These are phyloP conservation scores for peach (Prunus persica) DNA, from an alignment of 306 rosid species.

Conservation along the genomic window DNA sequence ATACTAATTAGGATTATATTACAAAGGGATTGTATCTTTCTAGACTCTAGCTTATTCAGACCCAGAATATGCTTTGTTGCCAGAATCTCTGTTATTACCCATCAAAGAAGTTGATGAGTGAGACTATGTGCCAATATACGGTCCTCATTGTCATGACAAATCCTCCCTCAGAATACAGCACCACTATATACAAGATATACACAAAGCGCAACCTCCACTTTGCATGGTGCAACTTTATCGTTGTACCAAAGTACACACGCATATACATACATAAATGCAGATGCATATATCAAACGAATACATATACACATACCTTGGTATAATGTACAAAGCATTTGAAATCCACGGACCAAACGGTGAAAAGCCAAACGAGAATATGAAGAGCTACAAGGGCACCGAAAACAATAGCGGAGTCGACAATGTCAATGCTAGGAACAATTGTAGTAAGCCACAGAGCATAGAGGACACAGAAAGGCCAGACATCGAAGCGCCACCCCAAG, in stretches of 20 bases:
- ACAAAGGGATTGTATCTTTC: background rate
- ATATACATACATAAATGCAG: background rate
- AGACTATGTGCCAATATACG: background rate
- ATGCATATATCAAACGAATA: background rate
- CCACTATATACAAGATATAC: background rate
- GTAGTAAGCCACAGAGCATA: slow-evolving; percentile 52
- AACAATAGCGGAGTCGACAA: slow-evolving; percentile 67
- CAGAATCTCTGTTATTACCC: background rate
- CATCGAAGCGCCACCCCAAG: slow-evolving; percentile 71
- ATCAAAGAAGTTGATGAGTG: background rate
- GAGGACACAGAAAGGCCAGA: slow-evolving; percentile 65
- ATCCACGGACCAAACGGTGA: slow-evolving; percentile 95
- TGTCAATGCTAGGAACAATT: slow-evolving; percentile 71
- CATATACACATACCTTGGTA: slow-evolving; percentile 46
- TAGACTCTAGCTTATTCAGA: background rate
- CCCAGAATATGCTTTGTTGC: background rate
- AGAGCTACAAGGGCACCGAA: slow-evolving; percentile 57
- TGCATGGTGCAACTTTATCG: background rate
- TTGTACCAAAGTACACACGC: background rate
- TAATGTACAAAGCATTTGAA: slow-evolving; percentile 78
- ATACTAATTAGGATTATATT: background rate
- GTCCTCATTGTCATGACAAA: background rate
- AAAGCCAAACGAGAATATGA: slow-evolving; percentile 76
- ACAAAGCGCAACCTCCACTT: background rate
- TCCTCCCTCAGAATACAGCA: background rate